phyloP scores from a whole-genome alignment of 345 rosid genomes.

The Populus euphratica region DNA sequence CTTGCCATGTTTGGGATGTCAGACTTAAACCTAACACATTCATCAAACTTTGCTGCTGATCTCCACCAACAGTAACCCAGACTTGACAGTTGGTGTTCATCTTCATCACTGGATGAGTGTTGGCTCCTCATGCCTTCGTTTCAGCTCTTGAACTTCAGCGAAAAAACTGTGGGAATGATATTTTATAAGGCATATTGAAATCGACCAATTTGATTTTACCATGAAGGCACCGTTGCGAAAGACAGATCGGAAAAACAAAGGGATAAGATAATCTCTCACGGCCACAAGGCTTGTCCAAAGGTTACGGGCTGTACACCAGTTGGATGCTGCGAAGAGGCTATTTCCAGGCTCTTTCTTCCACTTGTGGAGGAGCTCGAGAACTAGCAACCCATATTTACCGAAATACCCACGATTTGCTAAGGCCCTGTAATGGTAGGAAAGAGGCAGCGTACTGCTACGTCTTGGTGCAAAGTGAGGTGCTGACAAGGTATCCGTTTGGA shows the following conservation, averaged over 20 bases:
- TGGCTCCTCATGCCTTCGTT: slow-evolving; percentile 37
- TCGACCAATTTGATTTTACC: neutral
- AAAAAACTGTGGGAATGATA: neutral
- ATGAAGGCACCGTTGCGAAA: neutral
- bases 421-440: neutral
- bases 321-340: neutral
- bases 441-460: neutral
- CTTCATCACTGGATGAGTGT: slow-evolving; percentile 28
- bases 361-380: neutral
- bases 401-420: neutral
- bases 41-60: slow-evolving; percentile 40
- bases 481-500: neutral
- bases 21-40: slow-evolving; percentile 32
- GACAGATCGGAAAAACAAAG: neutral
- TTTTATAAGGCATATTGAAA: neutral
- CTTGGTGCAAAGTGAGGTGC: neutral
- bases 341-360: slow-evolving; percentile 30
- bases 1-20: slow-evolving; percentile 28
- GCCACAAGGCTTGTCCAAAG: neutral
- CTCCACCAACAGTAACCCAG: slow-evolving; percentile 48
- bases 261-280: neutral
- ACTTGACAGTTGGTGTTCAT: slow-evolving; percentile 24
- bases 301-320: neutral
- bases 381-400: neutral
- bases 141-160: neutral